Evolutionary conservation across 305 asterid species (phyloP), one percentile per base, ranked within the genome.

Genomic region (Fraxinus sp.): DNA sequence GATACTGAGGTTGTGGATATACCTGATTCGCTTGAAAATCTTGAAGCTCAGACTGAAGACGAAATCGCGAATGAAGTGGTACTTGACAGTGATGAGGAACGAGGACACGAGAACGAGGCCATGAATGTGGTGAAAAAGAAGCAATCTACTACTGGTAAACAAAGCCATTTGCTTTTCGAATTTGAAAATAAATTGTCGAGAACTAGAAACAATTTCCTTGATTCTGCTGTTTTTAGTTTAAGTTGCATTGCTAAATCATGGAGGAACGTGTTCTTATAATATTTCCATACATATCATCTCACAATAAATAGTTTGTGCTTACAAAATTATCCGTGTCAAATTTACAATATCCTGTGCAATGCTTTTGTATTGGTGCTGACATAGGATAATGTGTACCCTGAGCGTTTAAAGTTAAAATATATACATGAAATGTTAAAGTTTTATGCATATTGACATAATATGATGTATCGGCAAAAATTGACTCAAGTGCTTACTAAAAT

Each of bases 31-130:
- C 70, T 82, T 87, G 90, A 78, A 24, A 72, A 83, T 83, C 66
- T 57, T 13, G 88, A 80, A 49, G 83, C 82, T 81, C 85, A 64
- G 77, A 59, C 30, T 49, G 82, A 82, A 22, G 94, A 86, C 77
- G 82, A 79, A 30, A 39, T 71, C 2, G 86, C 83, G 82, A 79
- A 86, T 52, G 89, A 80, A 37, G 81, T 91, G 64, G 98, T 86
- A 80, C 93, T 88, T 80, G 99, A 95, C 82, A 94, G 94, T 85
- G 99, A 94, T 1, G 98, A 94, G 62, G 97, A 92, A 83, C 84
- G 82, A 85, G 82, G 78, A 37, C 84, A 35, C 11, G 78, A 8
- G 78, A 77, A 81, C 28, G 85, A 86, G 79, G 83, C 57, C 43
- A 81, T 66, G 82, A 85, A 76, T n/a, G 81, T 13, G 18, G 77